Conservation (phyloP, 257 asterid species). For the Parsonsia alboflavescens region DNA sequence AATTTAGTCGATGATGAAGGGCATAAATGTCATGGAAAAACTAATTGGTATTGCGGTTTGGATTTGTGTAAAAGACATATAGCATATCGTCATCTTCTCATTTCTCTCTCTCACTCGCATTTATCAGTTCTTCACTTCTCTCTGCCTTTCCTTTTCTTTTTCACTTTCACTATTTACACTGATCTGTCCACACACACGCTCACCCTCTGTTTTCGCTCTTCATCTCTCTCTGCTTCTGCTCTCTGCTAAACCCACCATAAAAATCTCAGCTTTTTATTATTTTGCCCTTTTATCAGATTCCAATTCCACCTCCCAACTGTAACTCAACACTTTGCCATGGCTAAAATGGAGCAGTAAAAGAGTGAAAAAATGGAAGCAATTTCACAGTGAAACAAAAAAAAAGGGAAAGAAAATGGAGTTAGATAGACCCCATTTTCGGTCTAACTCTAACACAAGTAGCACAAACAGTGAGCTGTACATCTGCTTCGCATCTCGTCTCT, state of each 20-base stretch:
- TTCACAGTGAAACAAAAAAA: background rate
- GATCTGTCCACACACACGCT: constrained; percentile 12
- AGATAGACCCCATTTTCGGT: constrained; percentile 55
- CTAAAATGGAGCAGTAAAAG: constrained; percentile 16
- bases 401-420: constrained; percentile 37
- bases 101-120: constrained; percentile 9
- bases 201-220: constrained; percentile 12
- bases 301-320: constrained; percentile 3
- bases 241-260: constrained; percentile 14
- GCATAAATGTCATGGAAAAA: background rate
- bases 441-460: constrained; percentile 33
- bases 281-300: background rate
- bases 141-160: background rate
- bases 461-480: constrained; percentile 51
- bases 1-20: background rate
- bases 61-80: constrained; percentile 20
- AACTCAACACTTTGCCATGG: background rate
- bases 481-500: constrained; percentile 61
- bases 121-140: background rate
- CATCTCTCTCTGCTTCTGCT: constrained; percentile 10
- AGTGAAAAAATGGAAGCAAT: constrained; percentile 14
- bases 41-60: background rate
- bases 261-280: constrained; percentile 13
- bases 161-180: constrained; percentile 4
- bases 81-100: constrained; percentile 26